phyloP scores from a whole-genome alignment of 2,329 filamentous ascomycete genomes.

The Rachicladosporium sp. region DNA sequence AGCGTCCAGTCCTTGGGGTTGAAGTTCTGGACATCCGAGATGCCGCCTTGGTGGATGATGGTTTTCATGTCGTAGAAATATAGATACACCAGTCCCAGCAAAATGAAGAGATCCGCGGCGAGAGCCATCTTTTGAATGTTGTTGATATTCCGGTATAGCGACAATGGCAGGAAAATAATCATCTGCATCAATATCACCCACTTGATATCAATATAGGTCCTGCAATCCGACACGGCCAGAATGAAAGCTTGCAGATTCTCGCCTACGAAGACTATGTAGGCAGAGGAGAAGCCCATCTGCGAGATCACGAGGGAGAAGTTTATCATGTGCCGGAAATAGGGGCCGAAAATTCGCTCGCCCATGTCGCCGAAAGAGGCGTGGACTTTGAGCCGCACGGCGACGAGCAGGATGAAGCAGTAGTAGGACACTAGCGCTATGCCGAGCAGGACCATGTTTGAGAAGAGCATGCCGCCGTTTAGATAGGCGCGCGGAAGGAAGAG shows the following conservation, averaged over 20 bases:
- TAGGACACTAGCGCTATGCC: conserved; percentile 78
- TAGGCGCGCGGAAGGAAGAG: conserved; percentile 87
- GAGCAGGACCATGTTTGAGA: conserved; percentile 85
- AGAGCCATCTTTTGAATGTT: conserved; percentile 93
- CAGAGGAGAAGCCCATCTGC: conserved; percentile 87
- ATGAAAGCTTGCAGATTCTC: conserved; percentile 94
- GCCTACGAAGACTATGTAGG: conserved; percentile 93
- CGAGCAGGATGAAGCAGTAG: conserved; percentile 92
- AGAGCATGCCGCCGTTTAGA: conserved; percentile 92
- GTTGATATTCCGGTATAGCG: conserved; percentile 87
- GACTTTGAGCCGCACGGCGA: conserved; percentile 71
- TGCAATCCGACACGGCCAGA: conserved; percentile 78
- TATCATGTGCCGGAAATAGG: conserved; percentile 78
- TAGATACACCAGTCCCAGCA: conserved; percentile 81
- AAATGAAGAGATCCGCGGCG: conserved; percentile 86
- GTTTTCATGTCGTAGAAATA: conserved; percentile 93
- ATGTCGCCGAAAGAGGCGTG: conserved; percentile 97
- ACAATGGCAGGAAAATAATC: conserved; percentile 87
- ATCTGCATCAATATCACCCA: conserved; percentile 90
- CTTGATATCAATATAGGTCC: conserved; percentile 72
- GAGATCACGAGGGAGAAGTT: conserved; percentile 86
- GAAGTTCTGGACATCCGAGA: conserved; percentile 81
- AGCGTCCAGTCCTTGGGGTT: conserved; percentile 89
- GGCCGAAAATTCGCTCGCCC: conserved; percentile 80
- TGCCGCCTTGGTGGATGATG: conserved; percentile 56